phyloP scores from a whole-genome alignment of 2,329 filamentous ascomycete genomes.

The Tolypocladium pustulatum region DNA sequence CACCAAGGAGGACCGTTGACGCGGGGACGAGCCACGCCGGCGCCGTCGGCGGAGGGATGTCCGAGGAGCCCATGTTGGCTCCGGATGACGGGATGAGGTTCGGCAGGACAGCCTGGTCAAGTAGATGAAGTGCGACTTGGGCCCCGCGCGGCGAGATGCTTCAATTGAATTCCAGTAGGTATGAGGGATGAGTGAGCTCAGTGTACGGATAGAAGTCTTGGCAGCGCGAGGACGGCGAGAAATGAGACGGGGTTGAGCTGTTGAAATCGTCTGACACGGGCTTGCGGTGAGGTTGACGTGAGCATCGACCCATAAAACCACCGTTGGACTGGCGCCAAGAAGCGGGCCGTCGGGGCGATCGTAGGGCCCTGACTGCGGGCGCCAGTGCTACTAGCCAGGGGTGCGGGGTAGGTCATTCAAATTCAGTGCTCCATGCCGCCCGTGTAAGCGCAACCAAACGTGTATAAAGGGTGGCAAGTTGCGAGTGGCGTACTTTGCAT shows the following conservation, averaged over 20 bases:
- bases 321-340: background rate
- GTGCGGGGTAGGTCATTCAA: background rate
- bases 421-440: too few species aligned
- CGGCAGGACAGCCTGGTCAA: background rate
- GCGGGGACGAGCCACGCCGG: conserved; percentile 26
- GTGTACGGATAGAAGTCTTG: too few species aligned
- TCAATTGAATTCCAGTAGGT: too few species aligned
- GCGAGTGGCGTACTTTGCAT: too few species aligned
- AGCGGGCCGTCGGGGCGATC: background rate
- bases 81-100: background rate
- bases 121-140: background rate
- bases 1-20: conserved; percentile 21
- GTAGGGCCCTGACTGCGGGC: too few species aligned
- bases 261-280: background rate
- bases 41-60: conserved; percentile 23
- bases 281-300: background rate
- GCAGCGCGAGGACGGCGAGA: background rate
- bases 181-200: too few species aligned
- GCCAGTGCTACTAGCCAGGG: background rate
- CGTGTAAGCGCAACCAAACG: background rate
- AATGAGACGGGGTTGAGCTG: too few species aligned
- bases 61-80: conserved; percentile 25
- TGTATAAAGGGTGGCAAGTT: too few species aligned
- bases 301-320: background rate
- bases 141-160: too few species aligned